Base-by-base conservation (phyloP, 148 eudicot species). In the Silene conica region DNA sequence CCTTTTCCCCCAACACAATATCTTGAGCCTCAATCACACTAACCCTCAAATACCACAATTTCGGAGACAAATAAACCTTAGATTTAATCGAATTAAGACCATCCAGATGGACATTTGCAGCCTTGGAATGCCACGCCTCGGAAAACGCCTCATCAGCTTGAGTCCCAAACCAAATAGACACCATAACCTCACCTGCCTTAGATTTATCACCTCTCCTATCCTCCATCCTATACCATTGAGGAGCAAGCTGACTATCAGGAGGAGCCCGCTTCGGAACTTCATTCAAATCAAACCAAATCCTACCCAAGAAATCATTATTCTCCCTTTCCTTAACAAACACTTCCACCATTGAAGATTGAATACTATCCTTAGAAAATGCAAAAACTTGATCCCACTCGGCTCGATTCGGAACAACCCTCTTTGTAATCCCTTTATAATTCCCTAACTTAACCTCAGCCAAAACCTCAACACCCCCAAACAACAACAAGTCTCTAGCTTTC, bases 121-220 rank as follows among this genome's bases (percentile, higher is more conserved):
- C 88, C 78, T 88, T 87, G 0, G 98, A 91, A 85, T 94, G 98
- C 98, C 98, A 94, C 0, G 98, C 97, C 69, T 91, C 98, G 11
- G 96, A 77, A 75, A 94, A 94, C 1, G 97, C 97, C 65, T 94
- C 98, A 72, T 94, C 98, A 3, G 98, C 97, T 48, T 94, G 98
- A 74, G 97, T 94, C 2, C 98, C 98, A 50, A 94, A 87, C 98
- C 98, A 94, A n/a, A 94, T 80, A 0, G 96, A 77, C 15, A 86
- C 84, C 98, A 94, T 94, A 28, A 91, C 70, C 28, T 94, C 98
- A 4, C 95, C 90, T 0, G 80, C 64, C 57, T 89, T 91, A 0
- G 81, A 77, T 75, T 83, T 89, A 21, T 93, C 97, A 4, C 98
- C 98, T 61, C 87, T 86, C 72, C 85, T 87, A 69, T 91, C 96